A percentile compares a stretch with the other conserved stretches of the same genome.
phyloP scores from a whole-genome alignment of 2,329 filamentous ascomycete species.

The Aspergillus sp. region DNA sequence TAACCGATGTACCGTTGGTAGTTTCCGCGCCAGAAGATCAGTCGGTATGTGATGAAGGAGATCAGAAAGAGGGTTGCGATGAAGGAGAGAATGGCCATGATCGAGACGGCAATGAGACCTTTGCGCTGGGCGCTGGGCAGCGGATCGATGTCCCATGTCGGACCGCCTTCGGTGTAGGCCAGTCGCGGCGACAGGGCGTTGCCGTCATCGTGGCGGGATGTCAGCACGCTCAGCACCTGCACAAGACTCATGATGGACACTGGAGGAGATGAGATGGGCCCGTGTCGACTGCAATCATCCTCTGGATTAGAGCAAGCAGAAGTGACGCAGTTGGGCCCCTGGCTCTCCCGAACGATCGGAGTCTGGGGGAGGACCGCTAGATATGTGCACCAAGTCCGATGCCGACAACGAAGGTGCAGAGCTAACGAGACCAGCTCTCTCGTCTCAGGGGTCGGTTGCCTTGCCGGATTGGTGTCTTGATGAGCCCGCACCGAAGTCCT shows the following conservation, averaged over 20 bases:
- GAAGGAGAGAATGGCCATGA: conserved; percentile 49
- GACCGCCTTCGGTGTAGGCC: conserved; percentile 13
- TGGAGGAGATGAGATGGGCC: background rate
- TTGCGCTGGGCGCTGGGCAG: conserved; percentile 32
- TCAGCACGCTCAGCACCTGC: conserved; percentile 13
- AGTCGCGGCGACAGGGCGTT: conserved; percentile 22
- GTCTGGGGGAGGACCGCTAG: too few relatives aligned
- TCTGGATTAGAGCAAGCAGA: background rate
- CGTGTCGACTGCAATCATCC: conserved; percentile 11
- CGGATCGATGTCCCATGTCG: conserved; percentile 30
- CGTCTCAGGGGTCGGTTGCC: conserved; percentile 2
- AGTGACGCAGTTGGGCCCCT: background rate
- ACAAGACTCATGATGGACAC: conserved; percentile 16
- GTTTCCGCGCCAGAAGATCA: conserved; percentile 51
- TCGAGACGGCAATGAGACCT: conserved; percentile 48
- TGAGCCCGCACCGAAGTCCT: background rate
- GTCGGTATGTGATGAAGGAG: conserved; percentile 50
- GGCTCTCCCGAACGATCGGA: too few relatives aligned
- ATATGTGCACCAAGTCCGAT: too few relatives aligned
- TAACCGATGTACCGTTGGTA: conserved; percentile 52
- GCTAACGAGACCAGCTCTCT: too few relatives aligned
- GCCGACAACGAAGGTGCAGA: too few relatives aligned
- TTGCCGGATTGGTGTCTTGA: background rate
- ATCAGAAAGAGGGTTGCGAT: conserved; percentile 46
- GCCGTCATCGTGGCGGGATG: conserved; percentile 13